phyloP scores from a whole-genome alignment of 2,329 filamentous ascomycete species.

The Colletotrichum melonis region DNA sequence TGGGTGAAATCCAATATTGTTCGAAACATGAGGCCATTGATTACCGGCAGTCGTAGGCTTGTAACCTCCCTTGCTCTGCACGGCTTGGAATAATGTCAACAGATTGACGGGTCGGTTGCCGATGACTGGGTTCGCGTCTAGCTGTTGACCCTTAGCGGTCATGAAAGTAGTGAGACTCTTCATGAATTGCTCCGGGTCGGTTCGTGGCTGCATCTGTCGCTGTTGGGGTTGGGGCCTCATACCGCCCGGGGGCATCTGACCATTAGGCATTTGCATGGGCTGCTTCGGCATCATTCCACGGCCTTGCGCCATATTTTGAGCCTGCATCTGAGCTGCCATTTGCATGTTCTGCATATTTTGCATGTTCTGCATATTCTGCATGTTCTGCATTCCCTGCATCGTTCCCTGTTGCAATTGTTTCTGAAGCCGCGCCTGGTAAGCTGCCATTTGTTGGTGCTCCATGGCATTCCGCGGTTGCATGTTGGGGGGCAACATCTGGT shows the following conservation, averaged over 20 bases:
- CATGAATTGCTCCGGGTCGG: conserved; percentile 76
- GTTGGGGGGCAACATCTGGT: conserved; percentile 46
- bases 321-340: conserved; percentile 64
- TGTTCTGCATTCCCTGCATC: conserved; percentile 57
- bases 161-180: conserved; percentile 84
- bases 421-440: conserved; percentile 87
- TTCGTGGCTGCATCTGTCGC: conserved; percentile 49
- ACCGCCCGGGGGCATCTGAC: conserved; percentile 62
- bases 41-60: conserved; percentile 77
- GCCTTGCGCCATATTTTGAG: conserved; percentile 50
- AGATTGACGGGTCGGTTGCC: conserved; percentile 80
- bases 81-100: conserved; percentile 80
- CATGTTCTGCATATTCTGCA: conserved; percentile 53
- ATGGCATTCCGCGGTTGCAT: conserved; percentile 65
- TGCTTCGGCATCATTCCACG: conserved; percentile 66
- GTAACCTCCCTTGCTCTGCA: conserved; percentile 81
- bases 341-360: conserved; percentile 58
- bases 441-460: conserved; percentile 78
- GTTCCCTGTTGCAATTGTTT: conserved; percentile 75
- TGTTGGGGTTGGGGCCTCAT: conserved; percentile 61
- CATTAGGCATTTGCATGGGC: conserved; percentile 64
- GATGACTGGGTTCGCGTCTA: conserved; percentile 81
- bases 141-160: conserved; percentile 75
- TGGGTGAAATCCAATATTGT: conserved; percentile 70
- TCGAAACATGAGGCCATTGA: conserved; percentile 79